phyloP scores from a whole-genome alignment of 2,329 filamentous ascomycete species.

The Xylaria multiplex region DNA sequence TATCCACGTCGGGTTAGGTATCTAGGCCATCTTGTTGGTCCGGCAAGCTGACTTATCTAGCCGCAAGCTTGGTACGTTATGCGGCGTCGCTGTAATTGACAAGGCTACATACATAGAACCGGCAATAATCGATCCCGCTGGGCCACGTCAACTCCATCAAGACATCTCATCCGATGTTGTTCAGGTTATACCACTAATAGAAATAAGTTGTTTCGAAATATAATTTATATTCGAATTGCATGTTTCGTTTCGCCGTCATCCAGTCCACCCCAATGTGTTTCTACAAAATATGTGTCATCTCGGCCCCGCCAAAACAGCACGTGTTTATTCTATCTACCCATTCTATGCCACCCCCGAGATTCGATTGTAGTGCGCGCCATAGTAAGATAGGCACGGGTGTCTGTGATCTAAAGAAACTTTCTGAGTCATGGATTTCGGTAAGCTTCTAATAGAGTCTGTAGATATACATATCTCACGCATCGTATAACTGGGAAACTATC shows the following conservation, averaged over 20 bases:
- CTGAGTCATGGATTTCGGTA: constrained; percentile 3
- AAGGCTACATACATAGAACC: not conserved
- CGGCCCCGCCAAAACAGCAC: constrained; percentile 23
- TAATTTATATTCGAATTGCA: not conserved
- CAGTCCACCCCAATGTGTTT: not conserved
- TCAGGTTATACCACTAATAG: not conserved
- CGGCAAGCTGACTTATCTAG: not conserved
- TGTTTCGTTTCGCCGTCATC: constrained; percentile 2
- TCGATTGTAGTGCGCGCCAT: constrained; percentile 26
- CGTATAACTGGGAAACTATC: not conserved
- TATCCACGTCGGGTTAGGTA: not conserved
- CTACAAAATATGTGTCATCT: constrained; percentile 21
- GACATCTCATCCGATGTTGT: not conserved
- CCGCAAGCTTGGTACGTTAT: constrained; percentile 20
- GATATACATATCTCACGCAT: constrained; percentile 1
- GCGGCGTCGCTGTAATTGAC: not conserved
- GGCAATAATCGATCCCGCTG: not conserved
- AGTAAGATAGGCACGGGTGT: not conserved
- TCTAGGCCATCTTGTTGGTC: constrained; percentile 5
- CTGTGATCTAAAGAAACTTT: constrained; percentile 1
- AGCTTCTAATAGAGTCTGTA: not conserved
- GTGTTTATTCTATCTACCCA: constrained; percentile 28
- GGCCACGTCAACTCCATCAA: not conserved
- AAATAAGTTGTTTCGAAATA: not conserved
- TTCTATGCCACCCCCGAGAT: constrained; percentile 27